These are phyloP conservation scores for Metschnikowia anglica DNA, from an alignment of 805 yeast genomes.

Conservation along the genomic window DNA sequence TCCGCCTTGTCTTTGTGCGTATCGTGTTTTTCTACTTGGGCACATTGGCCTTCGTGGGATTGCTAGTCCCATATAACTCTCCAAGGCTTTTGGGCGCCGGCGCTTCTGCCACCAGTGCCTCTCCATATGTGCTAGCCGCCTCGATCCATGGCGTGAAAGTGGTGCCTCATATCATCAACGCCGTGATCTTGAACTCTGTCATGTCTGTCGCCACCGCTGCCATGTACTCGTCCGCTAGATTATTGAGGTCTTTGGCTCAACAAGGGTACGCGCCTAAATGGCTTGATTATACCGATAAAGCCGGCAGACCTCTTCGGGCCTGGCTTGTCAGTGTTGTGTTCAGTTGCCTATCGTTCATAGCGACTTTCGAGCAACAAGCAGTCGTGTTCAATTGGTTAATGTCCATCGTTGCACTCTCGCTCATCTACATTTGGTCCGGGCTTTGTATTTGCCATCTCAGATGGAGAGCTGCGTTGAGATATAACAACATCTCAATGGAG, in stretches of 20 bases:
- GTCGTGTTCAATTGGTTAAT: constrained; percentile 32
- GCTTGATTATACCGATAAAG: constrained; percentile 31
- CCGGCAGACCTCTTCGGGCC: constrained; percentile 29
- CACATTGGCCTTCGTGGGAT: constrained; percentile 38
- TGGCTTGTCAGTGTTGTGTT: constrained; percentile 23
- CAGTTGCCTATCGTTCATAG: constrained; percentile 27
- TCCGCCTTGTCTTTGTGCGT: constrained; percentile 42
- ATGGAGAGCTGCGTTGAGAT: constrained; percentile 29
- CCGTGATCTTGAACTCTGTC: constrained; percentile 32
- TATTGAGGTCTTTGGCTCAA: constrained; percentile 27
- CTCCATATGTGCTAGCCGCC: constrained; percentile 33
- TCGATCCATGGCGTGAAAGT: constrained; percentile 29
- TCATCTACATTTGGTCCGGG: constrained; percentile 28
- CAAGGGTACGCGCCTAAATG: constrained; percentile 31
- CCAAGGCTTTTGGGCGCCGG: constrained; percentile 36
- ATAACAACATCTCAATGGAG: constrained; percentile 21
- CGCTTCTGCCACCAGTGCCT: constrained; percentile 29
- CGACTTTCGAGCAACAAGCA: constrained; percentile 31
- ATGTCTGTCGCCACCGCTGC: constrained; percentile 33
- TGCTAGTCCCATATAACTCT: constrained; percentile 38
- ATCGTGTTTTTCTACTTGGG: constrained; percentile 40
- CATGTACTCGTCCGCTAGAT: constrained; percentile 28
- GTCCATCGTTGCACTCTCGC: constrained; percentile 29
- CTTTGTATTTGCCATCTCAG: constrained; percentile 29
- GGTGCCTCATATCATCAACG: constrained; percentile 33